Evolutionary conservation across 2,329 filamentous ascomycete genomes (phyloP).

Genomic region (Epicoccum sorghinum): DNA sequence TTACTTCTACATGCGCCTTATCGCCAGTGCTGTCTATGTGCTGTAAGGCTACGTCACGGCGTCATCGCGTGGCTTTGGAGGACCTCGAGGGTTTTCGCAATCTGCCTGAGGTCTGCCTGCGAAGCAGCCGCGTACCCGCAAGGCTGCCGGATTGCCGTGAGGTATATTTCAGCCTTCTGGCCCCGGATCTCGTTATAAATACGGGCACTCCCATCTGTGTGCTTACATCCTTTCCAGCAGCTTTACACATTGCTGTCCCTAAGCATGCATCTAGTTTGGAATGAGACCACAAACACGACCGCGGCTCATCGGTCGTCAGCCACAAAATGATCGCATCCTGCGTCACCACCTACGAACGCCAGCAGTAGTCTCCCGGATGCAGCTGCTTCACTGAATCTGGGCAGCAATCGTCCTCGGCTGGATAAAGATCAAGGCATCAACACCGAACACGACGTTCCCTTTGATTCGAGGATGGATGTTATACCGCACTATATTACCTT

Average conservation of each 20-base stretch:
- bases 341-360: background rate
- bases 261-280: too few species aligned
- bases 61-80: too few species aligned
- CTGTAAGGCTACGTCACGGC: too few species aligned
- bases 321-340: background rate
- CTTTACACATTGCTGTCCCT: too few species aligned
- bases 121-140: constrained; percentile 8
- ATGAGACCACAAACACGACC: background rate
- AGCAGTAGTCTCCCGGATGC: background rate
- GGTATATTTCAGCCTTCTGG: too few species aligned
- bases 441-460: background rate
- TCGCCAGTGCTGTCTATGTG: too few species aligned
- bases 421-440: background rate
- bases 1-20: too few species aligned
- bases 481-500: background rate
- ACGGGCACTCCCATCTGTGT: too few species aligned
- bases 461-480: constrained; percentile 13
- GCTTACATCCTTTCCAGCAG: too few species aligned
- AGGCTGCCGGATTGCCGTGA: constrained; percentile 10
- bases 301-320: background rate
- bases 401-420: background rate
- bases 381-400: background rate
- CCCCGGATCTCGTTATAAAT: too few species aligned
- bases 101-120: background rate
- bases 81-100: background rate